A percentile compares a stretch with the other conserved stretches of the same genome.
These are phyloP conservation scores for Cornus controversa DNA, from an alignment of 148 eudicot genomes.

Conservation along the genomic window DNA sequence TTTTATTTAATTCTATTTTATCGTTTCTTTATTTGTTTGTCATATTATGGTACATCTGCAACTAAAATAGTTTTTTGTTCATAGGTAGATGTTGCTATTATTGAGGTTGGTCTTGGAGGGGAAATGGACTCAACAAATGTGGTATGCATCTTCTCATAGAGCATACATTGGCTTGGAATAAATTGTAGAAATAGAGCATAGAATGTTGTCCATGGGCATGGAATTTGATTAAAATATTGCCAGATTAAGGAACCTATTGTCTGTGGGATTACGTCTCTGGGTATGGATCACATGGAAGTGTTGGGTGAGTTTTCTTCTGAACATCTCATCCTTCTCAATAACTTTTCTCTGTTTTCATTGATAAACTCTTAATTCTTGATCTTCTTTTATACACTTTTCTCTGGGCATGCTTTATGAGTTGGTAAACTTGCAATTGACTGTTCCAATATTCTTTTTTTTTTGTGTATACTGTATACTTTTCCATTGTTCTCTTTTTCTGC, in stretches of 20 bases:
- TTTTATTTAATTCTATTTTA: background rate
- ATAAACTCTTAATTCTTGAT: background rate
- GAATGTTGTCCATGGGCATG: slow-evolving; percentile 7
- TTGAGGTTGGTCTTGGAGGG: slow-evolving; percentile 95
- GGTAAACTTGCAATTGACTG: background rate
- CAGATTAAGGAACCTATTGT: slow-evolving; percentile 81
- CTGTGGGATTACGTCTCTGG: slow-evolving; percentile 81
- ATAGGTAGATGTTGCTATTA: slow-evolving; percentile 87
- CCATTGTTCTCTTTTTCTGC: background rate
- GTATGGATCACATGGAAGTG: slow-evolving; percentile 83
- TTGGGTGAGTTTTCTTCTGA: slow-evolving; percentile 49
- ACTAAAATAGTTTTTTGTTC: slow-evolving; percentile 8
- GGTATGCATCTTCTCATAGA: slow-evolving; percentile 40
- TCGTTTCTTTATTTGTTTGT: background rate
- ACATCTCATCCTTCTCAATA: slow-evolving; percentile 4
- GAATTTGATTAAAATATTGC: slow-evolving; percentile 18
- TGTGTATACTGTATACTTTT: background rate
- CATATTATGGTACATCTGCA: background rate
- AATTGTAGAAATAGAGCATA: slow-evolving; percentile 6
- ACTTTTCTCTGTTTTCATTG: background rate
- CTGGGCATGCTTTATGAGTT: background rate
- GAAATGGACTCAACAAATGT: slow-evolving; percentile 80
- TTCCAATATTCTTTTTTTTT: background rate
- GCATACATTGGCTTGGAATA: background rate
- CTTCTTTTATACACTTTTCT: background rate